Percentiles rank a stretch among this genome's conserved stretches.
Evolutionary conservation across 306 rosid genomes (phyloP).

Genomic region (Carpinus viminea): DNA sequence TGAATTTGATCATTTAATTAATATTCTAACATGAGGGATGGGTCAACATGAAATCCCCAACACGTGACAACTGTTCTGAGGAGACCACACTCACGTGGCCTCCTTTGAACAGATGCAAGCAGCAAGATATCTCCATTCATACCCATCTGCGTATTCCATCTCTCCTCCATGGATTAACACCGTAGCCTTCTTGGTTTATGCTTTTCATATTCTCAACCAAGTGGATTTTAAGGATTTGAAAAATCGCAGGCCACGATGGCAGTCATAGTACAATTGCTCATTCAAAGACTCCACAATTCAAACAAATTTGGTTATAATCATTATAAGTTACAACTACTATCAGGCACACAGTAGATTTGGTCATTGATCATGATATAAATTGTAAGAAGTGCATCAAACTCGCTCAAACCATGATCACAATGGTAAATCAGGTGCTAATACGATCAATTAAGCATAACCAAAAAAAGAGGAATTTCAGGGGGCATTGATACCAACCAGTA

Average conservation of each 20-base stretch:
- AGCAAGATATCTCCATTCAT: too few species aligned
- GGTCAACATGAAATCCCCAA: background rate
- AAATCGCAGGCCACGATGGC: background rate
- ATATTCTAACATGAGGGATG: too few species aligned
- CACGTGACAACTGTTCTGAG: too few species aligned
- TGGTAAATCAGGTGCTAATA: background rate
- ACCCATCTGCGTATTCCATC: background rate
- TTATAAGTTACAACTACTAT: background rate
- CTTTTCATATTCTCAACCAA: background rate
- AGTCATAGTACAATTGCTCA: background rate
- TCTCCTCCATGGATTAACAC: background rate
- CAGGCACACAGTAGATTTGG: background rate
- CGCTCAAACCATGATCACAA: background rate
- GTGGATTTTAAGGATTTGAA: background rate
- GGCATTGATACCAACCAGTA: slow-evolving; percentile 30
- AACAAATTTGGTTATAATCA: background rate
- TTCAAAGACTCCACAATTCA: background rate
- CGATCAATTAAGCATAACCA: background rate
- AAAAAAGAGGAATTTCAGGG: background rate
- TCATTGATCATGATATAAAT: background rate
- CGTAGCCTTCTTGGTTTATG: background rate
- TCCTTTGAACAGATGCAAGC: background rate
- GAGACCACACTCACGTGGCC: background rate
- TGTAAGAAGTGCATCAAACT: background rate
- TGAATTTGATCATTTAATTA: too few species aligned